Percentiles rank a stretch among this genome's conserved stretches.
These are phyloP conservation scores for Saturnispora hagleri DNA, from an alignment of 805 yeast genomes.

Conservation along the genomic window DNA sequence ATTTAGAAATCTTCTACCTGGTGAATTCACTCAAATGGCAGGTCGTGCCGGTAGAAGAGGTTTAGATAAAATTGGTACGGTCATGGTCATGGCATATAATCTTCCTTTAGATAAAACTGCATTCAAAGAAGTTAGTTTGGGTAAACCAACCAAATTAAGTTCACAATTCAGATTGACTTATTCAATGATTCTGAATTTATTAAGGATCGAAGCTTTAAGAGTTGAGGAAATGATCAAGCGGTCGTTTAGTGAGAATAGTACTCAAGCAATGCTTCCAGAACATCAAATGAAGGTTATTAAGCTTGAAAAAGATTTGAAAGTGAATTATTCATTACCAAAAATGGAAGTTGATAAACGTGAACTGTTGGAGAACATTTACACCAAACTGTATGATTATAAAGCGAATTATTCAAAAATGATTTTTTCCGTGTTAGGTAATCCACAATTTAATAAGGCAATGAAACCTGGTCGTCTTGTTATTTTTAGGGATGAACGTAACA, in stretches of 20 bases:
- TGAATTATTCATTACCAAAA: conserved; percentile 21
- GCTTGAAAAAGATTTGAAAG: conserved; percentile 37
- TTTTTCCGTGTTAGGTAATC: conserved; percentile 36
- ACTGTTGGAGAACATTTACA: conserved; percentile 34
- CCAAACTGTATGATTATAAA: conserved; percentile 35
- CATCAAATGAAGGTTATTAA: conserved; percentile 59
- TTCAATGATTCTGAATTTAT: conserved; percentile 84
- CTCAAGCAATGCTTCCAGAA: conserved; percentile 80
- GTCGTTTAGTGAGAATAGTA: conserved; percentile 84
- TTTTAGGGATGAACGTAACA: conserved; percentile 40
- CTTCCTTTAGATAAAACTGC: conserved; percentile 48
- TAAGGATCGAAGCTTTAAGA: conserved; percentile 86
- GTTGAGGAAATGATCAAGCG: conserved; percentile 99
- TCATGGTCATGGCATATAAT: conserved; percentile 78
- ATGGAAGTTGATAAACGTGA: conserved; percentile 30
- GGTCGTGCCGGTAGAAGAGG: conserved; percentile 99
- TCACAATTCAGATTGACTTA: conserved; percentile 93
- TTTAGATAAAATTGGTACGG: conserved; percentile 87
- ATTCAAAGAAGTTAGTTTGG: conserved; percentile 75
- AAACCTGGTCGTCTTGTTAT: conserved; percentile 49
- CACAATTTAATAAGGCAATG: conserved; percentile 40
- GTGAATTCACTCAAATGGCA: conserved; percentile 98
- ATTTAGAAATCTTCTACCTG: conserved; percentile 78
- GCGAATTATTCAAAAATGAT: conserved; percentile 37
- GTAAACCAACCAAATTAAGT: conserved; percentile 80